Conservation (phyloP, 805 yeast genomes). For the Phaffomyces thermotolerans region DNA sequence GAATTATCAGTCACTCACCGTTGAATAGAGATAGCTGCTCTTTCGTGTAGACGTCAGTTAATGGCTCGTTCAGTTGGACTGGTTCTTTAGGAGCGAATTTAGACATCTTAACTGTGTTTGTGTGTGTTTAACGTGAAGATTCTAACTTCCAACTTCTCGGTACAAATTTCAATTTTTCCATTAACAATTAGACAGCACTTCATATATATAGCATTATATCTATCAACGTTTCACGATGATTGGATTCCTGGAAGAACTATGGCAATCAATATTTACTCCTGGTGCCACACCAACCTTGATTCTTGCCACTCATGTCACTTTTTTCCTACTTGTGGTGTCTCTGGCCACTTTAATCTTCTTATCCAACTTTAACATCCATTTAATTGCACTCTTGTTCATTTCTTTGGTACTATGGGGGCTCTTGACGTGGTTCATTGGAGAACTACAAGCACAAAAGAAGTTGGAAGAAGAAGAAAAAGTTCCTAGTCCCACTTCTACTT, state of each 20-base stretch:
- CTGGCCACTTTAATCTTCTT: constrained; percentile 51
- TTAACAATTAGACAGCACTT: not conserved
- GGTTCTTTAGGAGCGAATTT: constrained; percentile 50
- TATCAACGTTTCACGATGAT: constrained; percentile 6
- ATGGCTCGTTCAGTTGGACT: constrained; percentile 46
- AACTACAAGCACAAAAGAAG: constrained; percentile 33
- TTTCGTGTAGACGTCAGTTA: constrained; percentile 34
- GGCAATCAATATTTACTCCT: constrained; percentile 90
- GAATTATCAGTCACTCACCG: constrained; percentile 26
- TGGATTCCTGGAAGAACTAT: constrained; percentile 54
- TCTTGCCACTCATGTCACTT: constrained; percentile 84
- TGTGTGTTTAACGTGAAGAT: not conserved
- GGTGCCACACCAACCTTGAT: constrained; percentile 88
- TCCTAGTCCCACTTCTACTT: not conserved
- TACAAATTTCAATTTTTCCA: not conserved
- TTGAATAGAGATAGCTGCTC: constrained; percentile 38
- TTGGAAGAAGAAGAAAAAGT: constrained; percentile 5
- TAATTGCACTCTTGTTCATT: constrained; percentile 45
- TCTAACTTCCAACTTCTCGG: too few relatives aligned
- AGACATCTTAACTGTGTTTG: constrained; percentile 1
- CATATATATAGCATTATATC: not conserved
- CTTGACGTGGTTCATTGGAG: constrained; percentile 82
- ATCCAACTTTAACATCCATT: constrained; percentile 57
- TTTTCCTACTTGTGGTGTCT: constrained; percentile 52
- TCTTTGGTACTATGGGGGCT: constrained; percentile 66